phyloP scores from a whole-genome alignment of 2,329 filamentous ascomycete genomes.

The Fusarium agapanthi region DNA sequence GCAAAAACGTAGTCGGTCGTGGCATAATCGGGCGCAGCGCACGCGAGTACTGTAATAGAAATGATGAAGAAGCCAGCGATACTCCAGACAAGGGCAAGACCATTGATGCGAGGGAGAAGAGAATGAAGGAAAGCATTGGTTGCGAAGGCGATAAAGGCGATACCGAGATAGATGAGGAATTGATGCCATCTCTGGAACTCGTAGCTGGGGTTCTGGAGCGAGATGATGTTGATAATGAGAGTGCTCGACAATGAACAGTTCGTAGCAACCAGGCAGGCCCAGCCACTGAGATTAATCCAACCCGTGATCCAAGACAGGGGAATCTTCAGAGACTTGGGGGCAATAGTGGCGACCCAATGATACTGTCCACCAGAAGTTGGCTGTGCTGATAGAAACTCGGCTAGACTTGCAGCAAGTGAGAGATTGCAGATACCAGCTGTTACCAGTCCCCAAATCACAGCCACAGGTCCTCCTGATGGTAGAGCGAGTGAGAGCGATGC shows the following conservation, averaged over 20 bases:
- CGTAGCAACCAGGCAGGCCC: slow-evolving; percentile 71
- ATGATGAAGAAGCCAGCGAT: slow-evolving; percentile 73
- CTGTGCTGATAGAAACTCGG: slow-evolving; percentile 74
- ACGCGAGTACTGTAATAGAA: slow-evolving; percentile 72
- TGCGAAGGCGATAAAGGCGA: slow-evolving; percentile 41
- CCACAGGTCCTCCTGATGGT: slow-evolving; percentile 69
- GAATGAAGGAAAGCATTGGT: slow-evolving; percentile 46
- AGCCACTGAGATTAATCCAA: slow-evolving; percentile 76
- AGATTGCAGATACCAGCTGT: slow-evolving; percentile 48
- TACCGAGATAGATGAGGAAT: slow-evolving; percentile 62
- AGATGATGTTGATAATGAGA: slow-evolving; percentile 72
- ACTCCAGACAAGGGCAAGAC: slow-evolving; percentile 75
- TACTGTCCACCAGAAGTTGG: slow-evolving; percentile 69
- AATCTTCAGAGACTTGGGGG: slow-evolving; percentile 26
- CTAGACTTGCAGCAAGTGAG: slow-evolving; percentile 69
- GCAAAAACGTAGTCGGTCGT: slow-evolving; percentile 45
- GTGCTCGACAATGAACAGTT: slow-evolving; percentile 73
- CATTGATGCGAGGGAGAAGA: slow-evolving; percentile 59
- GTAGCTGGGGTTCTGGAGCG: slow-evolving; percentile 66
- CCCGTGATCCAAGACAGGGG: slow-evolving; percentile 46
- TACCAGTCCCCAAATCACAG: slow-evolving; percentile 70
- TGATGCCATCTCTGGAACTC: slow-evolving; percentile 71
- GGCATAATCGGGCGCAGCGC: slow-evolving; percentile 68
- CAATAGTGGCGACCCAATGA: slow-evolving; percentile 71
- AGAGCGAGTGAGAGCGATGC: slow-evolving; percentile 59